Percentiles rank a stretch among this genome's conserved stretches.
Conservation (phyloP, 2,329 filamentous ascomycete species). For the Alternaria triticimaculans region DNA sequence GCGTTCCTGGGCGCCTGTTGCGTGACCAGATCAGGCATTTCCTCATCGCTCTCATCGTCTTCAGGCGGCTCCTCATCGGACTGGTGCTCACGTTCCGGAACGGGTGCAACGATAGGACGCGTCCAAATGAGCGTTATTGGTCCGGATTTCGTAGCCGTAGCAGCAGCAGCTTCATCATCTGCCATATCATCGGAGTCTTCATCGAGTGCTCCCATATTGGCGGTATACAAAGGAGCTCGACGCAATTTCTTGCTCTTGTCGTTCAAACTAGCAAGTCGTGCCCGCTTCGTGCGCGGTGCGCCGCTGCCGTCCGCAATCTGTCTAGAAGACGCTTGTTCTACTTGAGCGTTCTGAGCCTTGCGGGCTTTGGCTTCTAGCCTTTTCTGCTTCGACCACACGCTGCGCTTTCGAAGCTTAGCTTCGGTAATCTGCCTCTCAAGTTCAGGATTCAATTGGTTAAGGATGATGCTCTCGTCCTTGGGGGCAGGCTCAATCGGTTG, state of each 20-base stretch:
- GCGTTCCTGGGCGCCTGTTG: not conserved
- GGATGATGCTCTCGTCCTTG: slow-evolving; percentile 37
- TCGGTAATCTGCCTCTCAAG: slow-evolving; percentile 29
- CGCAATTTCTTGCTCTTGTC: slow-evolving; percentile 30
- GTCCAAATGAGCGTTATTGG: slow-evolving; percentile 16
- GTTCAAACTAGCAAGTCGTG: slow-evolving; percentile 37
- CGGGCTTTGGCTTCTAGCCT: slow-evolving; percentile 24
- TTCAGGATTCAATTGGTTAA: slow-evolving; percentile 30
- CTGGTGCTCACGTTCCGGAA: slow-evolving; percentile 1
- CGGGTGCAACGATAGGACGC: slow-evolving; percentile 10
- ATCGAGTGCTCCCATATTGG: slow-evolving; percentile 1
- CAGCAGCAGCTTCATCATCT: slow-evolving; percentile 4
- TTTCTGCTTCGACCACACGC: slow-evolving; percentile 24
- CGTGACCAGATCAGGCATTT: not conserved
- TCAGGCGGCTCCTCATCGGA: slow-evolving; percentile 6
- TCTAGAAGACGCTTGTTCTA: slow-evolving; percentile 23
- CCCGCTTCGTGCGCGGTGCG: slow-evolving; percentile 21
- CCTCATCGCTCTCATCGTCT: slow-evolving; percentile 12
- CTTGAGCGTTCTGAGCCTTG: slow-evolving; percentile 26
- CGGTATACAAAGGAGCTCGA: slow-evolving; percentile 17
- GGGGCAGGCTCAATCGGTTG: slow-evolving; percentile 25
- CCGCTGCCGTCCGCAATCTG: slow-evolving; percentile 3
- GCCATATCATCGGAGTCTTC: slow-evolving; percentile 16
- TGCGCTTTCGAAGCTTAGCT: slow-evolving; percentile 19
- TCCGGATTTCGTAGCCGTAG: slow-evolving; percentile 7